phyloP scores from a whole-genome alignment of 2,329 filamentous ascomycete genomes.

The Talaromyces sp. region DNA sequence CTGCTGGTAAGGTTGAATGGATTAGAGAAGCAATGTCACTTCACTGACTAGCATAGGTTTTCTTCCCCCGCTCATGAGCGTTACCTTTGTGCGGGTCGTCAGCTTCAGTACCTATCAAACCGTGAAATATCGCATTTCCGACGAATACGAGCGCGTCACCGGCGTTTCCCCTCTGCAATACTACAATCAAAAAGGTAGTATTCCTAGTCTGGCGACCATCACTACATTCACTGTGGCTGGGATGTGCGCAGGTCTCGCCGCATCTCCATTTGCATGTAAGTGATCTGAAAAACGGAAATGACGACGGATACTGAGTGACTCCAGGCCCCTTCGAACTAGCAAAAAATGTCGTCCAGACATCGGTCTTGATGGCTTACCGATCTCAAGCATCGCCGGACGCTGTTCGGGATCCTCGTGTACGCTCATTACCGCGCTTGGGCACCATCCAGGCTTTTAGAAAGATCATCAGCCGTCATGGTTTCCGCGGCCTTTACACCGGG shows the following conservation, averaged over 20 bases:
- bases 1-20: constrained; percentile 37
- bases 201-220: constrained; percentile 40
- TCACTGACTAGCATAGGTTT: constrained; percentile 30
- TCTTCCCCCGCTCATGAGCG: constrained; percentile 43
- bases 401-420: constrained; percentile 32
- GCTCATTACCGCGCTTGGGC: constrained; percentile 38
- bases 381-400: constrained; percentile 36
- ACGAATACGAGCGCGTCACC: constrained; percentile 37
- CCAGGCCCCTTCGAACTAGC: constrained; percentile 47
- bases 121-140: constrained; percentile 41
- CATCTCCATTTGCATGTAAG: constrained; percentile 45
- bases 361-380: constrained; percentile 44
- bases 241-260: constrained; percentile 40
- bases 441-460: constrained; percentile 43
- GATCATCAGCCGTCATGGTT: constrained; percentile 43
- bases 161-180: constrained; percentile 40
- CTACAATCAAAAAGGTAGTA: constrained; percentile 42
- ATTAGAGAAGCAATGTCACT: not conserved
- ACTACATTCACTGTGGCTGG: constrained; percentile 44
- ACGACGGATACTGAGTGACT: not conserved
- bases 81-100: constrained; percentile 44
- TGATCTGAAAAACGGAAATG: not conserved
- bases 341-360: constrained; percentile 50
- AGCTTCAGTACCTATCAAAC: constrained; percentile 47
- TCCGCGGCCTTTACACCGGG: constrained; percentile 45